phyloP scores from a whole-genome alignment of 805 yeast genomes.

The Saccharomycopsis sp. region DNA sequence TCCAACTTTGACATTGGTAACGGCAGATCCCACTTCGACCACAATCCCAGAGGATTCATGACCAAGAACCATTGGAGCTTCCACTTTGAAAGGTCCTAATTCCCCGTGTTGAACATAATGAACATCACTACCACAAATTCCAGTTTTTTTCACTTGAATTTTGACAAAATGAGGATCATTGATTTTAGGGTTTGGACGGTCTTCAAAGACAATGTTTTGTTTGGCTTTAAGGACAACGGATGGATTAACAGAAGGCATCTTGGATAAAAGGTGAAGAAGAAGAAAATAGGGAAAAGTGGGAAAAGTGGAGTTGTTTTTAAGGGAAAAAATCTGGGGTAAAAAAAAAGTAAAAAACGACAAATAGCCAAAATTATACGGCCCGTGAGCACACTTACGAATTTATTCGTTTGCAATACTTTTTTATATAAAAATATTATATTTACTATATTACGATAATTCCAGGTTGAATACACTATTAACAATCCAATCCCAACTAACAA shows the following conservation, averaged over 20 bases:
- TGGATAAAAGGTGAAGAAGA: neutral
- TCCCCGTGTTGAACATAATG: constrained; percentile 74
- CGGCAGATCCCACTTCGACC: constrained; percentile 57
- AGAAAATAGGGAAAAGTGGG: no score
- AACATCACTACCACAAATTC: constrained; percentile 82
- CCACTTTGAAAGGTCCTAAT: constrained; percentile 67
- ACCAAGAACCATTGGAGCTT: constrained; percentile 76
- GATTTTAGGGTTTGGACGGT: constrained; percentile 56
- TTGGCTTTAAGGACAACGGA: constrained; percentile 55
- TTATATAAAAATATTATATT: no score
- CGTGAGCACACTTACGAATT: neutral
- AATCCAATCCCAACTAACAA: constrained; percentile 59
- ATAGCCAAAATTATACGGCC: neutral
- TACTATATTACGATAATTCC: no score
- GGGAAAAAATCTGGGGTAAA: no score
- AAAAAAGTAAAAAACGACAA: neutral
- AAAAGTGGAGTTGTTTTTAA: no score
- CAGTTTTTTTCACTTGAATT: constrained; percentile 70
- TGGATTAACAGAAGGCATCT: constrained; percentile 3
- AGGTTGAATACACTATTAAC: constrained; percentile 43
- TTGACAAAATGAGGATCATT: constrained; percentile 58
- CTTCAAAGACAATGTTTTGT: constrained; percentile 55
- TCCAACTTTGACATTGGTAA: constrained; percentile 52
- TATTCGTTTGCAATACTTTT: neutral
- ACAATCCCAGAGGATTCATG: constrained; percentile 81